Evolutionary conservation across 1,284 basidiomycete genomes (phyloP).

Genomic region (Cryptococcus jaspeensis): DNA sequence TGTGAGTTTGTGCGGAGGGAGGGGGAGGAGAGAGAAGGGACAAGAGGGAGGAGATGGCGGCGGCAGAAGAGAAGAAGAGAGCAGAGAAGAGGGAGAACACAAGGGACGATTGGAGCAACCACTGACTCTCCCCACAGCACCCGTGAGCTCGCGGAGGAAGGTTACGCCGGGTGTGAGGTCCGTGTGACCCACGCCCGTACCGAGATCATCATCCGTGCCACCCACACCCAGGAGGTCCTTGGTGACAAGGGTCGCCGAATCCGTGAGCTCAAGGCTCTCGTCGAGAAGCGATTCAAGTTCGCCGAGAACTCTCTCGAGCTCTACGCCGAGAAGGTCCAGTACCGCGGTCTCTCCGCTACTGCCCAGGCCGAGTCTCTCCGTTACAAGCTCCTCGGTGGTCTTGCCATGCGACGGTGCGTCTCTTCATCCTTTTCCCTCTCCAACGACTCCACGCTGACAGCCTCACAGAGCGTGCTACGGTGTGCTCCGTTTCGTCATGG

Average conservation of each 20-base stretch:
- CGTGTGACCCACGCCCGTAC: constrained; percentile 99
- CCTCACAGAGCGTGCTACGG: constrained; percentile 91
- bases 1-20: constrained; percentile 49
- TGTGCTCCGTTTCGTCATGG: constrained; percentile 99
- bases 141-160: constrained; percentile 98
- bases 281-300: constrained; percentile 99
- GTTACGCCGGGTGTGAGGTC: constrained; percentile 99
- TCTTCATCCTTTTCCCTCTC: neutral
- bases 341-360: constrained; percentile 96
- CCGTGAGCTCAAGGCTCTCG: constrained; percentile 95
- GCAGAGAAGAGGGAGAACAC: neutral
- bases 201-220: constrained; percentile 99
- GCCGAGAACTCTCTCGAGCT: constrained; percentile 98
- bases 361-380: constrained; percentile 98
- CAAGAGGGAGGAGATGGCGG: neutral
- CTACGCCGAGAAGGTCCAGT: constrained; percentile 99
- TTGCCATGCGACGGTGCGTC: constrained; percentile 90
- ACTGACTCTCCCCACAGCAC: constrained; percentile 56
- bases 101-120: no score
- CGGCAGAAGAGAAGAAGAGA: neutral
- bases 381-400: constrained; percentile 99
- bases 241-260: constrained; percentile 99
- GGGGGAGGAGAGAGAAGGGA: neutral
- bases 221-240: constrained; percentile 99
- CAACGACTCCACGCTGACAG: constrained; percentile 2